These are phyloP conservation scores for Adiantum capillusveneris DNA, from an alignment of 75 land plant genomes.

Conservation along the genomic window DNA sequence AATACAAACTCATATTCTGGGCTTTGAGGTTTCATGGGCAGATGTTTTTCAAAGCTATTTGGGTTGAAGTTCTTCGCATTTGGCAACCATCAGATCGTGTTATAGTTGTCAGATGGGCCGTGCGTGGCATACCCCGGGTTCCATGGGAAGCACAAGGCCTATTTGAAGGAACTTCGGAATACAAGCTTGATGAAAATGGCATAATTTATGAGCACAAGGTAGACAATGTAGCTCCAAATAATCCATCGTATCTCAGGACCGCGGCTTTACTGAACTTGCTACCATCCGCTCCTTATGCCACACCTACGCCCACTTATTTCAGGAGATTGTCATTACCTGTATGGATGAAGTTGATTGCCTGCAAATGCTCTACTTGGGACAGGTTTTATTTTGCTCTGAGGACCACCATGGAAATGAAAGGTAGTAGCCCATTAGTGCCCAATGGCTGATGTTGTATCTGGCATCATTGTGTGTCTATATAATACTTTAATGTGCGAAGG, in stretches of 20 bases:
- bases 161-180: constrained; percentile 68
- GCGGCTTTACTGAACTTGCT: constrained; percentile 69
- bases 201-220: constrained; percentile 81
- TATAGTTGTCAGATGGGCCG: constrained; percentile 64
- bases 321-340: constrained; percentile 13
- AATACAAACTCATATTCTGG: constrained; percentile 68
- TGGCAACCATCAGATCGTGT: constrained; percentile 70
- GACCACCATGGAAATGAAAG: constrained; percentile 38
- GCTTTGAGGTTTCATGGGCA: constrained; percentile 64
- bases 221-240: constrained; percentile 64
- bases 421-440: no score
- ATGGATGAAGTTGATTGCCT: constrained; percentile 9
- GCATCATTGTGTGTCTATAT: no score
- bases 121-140: constrained; percentile 60
- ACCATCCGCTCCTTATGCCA: constrained; percentile 45
- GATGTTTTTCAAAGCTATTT: constrained; percentile 50
- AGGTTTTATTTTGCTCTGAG: constrained; percentile 63
- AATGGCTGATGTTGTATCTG: no score
- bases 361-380: constrained; percentile 57
- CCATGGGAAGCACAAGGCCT: constrained; percentile 72
- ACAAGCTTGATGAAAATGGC: constrained; percentile 66
- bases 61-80: constrained; percentile 42
- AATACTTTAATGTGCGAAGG: no score
- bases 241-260: constrained; percentile 32
- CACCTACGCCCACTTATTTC: constrained; percentile 70